phyloP scores from a whole-genome alignment of 352 stramenopile species.

The Pythium phragmitis region DNA sequence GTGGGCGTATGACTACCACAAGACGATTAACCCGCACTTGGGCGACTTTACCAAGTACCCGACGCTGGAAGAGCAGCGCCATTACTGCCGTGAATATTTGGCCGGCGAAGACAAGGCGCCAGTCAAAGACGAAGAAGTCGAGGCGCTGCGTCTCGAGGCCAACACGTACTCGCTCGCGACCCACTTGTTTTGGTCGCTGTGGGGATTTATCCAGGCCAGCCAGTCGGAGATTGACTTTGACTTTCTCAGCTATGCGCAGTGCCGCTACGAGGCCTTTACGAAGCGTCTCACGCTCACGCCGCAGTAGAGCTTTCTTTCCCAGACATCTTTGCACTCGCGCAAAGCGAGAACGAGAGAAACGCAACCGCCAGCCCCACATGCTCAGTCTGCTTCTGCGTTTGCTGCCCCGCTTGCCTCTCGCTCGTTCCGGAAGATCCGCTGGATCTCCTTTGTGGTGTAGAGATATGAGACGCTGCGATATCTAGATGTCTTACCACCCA shows the following conservation, averaged over 20 bases:
- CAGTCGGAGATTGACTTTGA: slow-evolving; percentile 93
- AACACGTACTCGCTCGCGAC: slow-evolving; percentile 85
- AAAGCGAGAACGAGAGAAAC: not conserved
- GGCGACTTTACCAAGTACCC: slow-evolving; percentile 79
- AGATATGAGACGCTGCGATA: slow-evolving; percentile 2
- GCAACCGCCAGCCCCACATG: slow-evolving; percentile 4
- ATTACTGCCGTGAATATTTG: slow-evolving; percentile 73
- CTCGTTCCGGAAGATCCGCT: not conserved
- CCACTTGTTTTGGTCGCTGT: slow-evolving; percentile 91
- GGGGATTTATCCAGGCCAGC: slow-evolving; percentile 87
- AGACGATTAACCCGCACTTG: slow-evolving; percentile 75
- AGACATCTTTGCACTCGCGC: too few species aligned
- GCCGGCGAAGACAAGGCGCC: slow-evolving; percentile 37
- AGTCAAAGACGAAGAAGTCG: slow-evolving; percentile 56
- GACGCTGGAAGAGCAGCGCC: slow-evolving; percentile 56
- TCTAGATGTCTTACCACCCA: too few species aligned
- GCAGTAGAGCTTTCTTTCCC: slow-evolving; percentile 25
- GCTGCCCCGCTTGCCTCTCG: slow-evolving; percentile 11
- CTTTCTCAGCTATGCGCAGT: slow-evolving; percentile 84
- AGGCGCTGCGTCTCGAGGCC: slow-evolving; percentile 60
- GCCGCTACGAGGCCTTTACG: slow-evolving; percentile 73
- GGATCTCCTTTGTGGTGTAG: not conserved
- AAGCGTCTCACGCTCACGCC: slow-evolving; percentile 46
- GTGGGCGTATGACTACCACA: slow-evolving; percentile 84
- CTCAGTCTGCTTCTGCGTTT: not conserved